Conservation (phyloP, 495 filamentous ascomycete species). For the Neurospora tetrasperma region DNA sequence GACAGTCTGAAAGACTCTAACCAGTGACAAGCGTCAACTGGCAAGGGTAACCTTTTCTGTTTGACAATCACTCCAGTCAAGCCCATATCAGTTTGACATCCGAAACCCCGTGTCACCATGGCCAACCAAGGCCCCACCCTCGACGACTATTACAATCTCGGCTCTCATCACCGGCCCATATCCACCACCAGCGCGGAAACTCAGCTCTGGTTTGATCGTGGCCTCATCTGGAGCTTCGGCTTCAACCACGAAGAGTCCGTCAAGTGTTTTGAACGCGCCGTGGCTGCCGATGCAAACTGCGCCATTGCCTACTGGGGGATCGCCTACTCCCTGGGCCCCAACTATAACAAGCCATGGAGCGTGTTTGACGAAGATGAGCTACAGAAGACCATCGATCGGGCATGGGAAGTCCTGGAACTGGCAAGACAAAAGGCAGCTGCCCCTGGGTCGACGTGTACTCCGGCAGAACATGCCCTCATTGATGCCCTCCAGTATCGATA, state of each 20-base stretch:
- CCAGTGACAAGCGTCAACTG: too few relatives aligned
- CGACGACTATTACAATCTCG: conserved; percentile 46
- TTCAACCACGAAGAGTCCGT: conserved; percentile 58
- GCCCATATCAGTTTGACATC: not conserved
- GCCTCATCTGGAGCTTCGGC: conserved; percentile 52
- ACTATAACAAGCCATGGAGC: conserved; percentile 68
- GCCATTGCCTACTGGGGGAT: conserved; percentile 61
- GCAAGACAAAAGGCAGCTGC: conserved; percentile 28
- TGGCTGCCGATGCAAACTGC: conserved; percentile 40
- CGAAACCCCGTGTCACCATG: not conserved
- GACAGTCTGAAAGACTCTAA: too few relatives aligned
- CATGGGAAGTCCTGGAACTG: conserved; percentile 31
- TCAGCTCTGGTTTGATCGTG: conserved; percentile 52
- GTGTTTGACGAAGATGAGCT: conserved; percentile 53
- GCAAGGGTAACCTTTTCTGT: too few relatives aligned
- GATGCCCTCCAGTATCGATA: conserved; percentile 47
- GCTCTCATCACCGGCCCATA: conserved; percentile 39
- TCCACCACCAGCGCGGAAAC: conserved; percentile 33
- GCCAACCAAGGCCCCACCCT: not conserved
- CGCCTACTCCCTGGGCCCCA: conserved; percentile 54
- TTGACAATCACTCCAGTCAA: not conserved
- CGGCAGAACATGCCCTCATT: conserved; percentile 48
- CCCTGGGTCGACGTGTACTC: conserved; percentile 8
- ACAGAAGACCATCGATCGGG: conserved; percentile 30
- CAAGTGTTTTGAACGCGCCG: conserved; percentile 49